Evolutionary conservation across 1,284 basidiomycete genomes (phyloP).

Genomic region (Cutaneotrichosporon cyanovorans): DNA sequence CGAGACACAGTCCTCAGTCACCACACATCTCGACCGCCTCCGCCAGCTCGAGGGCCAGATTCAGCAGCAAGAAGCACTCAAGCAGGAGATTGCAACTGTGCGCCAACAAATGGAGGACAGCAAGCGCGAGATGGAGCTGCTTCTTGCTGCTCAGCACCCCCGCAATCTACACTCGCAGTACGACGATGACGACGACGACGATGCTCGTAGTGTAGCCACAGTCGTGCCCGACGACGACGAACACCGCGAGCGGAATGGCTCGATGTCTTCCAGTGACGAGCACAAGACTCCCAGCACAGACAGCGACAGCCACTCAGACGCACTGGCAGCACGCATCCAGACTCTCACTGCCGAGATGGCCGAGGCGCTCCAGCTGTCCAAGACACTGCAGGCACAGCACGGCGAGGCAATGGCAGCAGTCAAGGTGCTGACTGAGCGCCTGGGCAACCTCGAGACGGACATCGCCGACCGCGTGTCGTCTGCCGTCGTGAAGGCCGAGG

Average conservation of each 20-base stretch:
- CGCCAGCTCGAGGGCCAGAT: slow-evolving; percentile 71
- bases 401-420: slow-evolving; percentile 70
- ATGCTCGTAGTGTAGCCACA: slow-evolving; percentile 40
- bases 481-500: slow-evolving; percentile 54
- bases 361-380: slow-evolving; percentile 66
- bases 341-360: slow-evolving; percentile 67
- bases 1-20: slow-evolving; percentile 74
- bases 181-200: slow-evolving; percentile 51
- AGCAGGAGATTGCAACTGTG: slow-evolving; percentile 66
- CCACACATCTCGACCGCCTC: slow-evolving; percentile 76
- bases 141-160: slow-evolving; percentile 17
- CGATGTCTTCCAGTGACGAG: background rate
- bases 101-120: slow-evolving; percentile 63
- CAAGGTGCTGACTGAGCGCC: slow-evolving; percentile 57
- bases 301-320: slow-evolving; percentile 17
- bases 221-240: slow-evolving; percentile 43
- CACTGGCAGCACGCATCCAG: slow-evolving; percentile 62
- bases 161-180: background rate
- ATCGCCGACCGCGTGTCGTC: slow-evolving; percentile 48
- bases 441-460: slow-evolving; percentile 48
- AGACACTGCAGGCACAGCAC: slow-evolving; percentile 69
- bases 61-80: slow-evolving; percentile 74
- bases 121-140: slow-evolving; percentile 38
- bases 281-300: slow-evolving; percentile 35
- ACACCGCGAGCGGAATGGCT: slow-evolving; percentile 26